Conservation (phyloP, 2,329 filamentous ascomycete species). For the Penicillium sp. region DNA sequence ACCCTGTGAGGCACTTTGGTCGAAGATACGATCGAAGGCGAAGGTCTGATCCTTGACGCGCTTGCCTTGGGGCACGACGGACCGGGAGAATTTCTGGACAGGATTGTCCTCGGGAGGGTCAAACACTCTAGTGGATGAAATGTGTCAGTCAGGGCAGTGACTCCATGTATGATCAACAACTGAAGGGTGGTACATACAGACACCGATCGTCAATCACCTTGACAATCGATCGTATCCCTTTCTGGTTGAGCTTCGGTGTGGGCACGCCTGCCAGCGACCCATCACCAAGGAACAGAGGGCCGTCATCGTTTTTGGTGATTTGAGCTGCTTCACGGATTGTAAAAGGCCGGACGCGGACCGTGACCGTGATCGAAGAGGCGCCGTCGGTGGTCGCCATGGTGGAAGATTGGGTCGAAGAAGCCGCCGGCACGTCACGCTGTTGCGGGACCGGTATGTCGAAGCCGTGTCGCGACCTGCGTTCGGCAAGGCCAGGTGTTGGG, state of each 20-base stretch:
- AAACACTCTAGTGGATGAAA: conserved; percentile 67
- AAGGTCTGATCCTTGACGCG: conserved; percentile 97
- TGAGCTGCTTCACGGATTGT: conserved; percentile 93
- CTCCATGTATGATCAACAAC: background rate
- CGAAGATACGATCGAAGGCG: conserved; percentile 93
- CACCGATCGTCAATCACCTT: conserved; percentile 96
- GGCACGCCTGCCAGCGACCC: conserved; percentile 88
- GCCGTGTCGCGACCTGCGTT: conserved; percentile 17
- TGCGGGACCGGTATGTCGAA: conserved; percentile 24
- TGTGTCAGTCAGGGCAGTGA: background rate
- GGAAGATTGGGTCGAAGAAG: conserved; percentile 8
- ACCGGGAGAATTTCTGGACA: conserved; percentile 81
- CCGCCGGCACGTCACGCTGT: conserved; percentile 21
- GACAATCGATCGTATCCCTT: conserved; percentile 86
- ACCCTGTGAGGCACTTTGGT: conserved; percentile 86
- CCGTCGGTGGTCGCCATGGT: conserved; percentile 45
- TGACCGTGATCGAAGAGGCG: conserved; percentile 52
- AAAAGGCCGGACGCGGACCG: conserved; percentile 64
- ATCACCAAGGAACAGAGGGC: conserved; percentile 90
- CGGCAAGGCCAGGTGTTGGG: conserved; percentile 19
- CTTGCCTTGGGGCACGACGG: conserved; percentile 79
- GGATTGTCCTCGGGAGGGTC: conserved; percentile 95
- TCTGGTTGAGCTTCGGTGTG: conserved; percentile 77
- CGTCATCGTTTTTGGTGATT: conserved; percentile 73
- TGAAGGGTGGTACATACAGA: conserved; percentile 61